phyloP scores from a whole-genome alignment of 2,329 filamentous ascomycete species.

The Phyllosticta capitalensis region DNA sequence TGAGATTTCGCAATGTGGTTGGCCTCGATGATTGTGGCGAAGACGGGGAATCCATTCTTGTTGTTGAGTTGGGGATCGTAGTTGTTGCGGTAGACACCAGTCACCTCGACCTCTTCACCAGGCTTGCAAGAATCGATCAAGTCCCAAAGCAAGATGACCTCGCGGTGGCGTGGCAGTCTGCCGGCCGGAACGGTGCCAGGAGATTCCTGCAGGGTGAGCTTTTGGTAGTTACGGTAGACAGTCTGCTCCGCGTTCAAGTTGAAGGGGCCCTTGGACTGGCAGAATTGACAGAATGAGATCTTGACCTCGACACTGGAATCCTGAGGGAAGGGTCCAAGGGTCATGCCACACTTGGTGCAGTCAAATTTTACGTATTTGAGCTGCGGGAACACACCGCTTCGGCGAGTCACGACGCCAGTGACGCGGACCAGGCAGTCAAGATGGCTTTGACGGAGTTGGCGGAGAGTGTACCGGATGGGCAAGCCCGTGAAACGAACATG shows the following conservation, averaged over 20 bases:
- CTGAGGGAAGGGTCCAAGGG: constrained; percentile 91
- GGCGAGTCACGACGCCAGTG: constrained; percentile 86
- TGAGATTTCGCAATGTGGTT: constrained; percentile 97
- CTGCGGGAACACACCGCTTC: constrained; percentile 93
- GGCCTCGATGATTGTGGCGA: constrained; percentile 93
- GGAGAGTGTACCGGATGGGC: constrained; percentile 87
- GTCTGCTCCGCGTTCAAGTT: constrained; percentile 96
- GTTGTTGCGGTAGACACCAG: constrained; percentile 94
- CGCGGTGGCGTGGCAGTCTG: constrained; percentile 82
- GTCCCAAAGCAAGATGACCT: constrained; percentile 94
- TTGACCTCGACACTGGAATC: constrained; percentile 95
- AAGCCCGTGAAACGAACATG: constrained; percentile 95
- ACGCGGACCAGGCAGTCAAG: constrained; percentile 93
- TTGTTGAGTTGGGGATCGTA: constrained; percentile 97
- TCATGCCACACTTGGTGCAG: constrained; percentile 85
- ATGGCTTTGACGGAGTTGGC: constrained; percentile 88
- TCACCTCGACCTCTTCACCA: constrained; percentile 94
- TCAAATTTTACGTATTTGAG: constrained; percentile 98
- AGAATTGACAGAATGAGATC: constrained; percentile 92
- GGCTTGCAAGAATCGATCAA: constrained; percentile 95
- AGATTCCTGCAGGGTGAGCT: constrained; percentile 91
- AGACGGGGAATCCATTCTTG: constrained; percentile 96
- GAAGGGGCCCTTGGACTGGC: constrained; percentile 90
- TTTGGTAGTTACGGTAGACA: constrained; percentile 97
- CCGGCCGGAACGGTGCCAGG: constrained; percentile 94